These are phyloP conservation scores for Fusarium incarnatum DNA, from an alignment of 2,329 filamentous ascomycete species.

Conservation along the genomic window DNA sequence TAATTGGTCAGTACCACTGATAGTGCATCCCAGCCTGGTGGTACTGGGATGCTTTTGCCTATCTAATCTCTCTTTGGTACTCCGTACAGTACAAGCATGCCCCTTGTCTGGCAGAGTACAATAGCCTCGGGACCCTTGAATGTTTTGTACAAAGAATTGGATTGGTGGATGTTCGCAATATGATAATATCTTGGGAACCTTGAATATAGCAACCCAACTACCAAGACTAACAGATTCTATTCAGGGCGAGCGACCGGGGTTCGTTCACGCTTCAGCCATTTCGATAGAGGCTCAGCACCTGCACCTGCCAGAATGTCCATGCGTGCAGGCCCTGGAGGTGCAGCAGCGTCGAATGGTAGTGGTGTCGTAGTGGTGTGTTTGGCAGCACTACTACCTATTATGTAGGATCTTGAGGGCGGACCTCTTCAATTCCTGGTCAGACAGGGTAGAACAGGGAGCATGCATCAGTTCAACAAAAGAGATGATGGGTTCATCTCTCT, in stretches of 20 bases:
- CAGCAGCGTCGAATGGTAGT: slow-evolving; percentile 43
- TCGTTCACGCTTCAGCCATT: slow-evolving; percentile 30
- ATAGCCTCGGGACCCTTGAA: slow-evolving; percentile 14
- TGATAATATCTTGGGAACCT: slow-evolving; percentile 29
- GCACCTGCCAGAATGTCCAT: slow-evolving; percentile 22
- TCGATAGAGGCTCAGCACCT: slow-evolving; percentile 12
- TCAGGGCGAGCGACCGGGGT: slow-evolving; percentile 37
- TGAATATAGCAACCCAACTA: slow-evolving; percentile 26
- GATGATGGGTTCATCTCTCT: slow-evolving; percentile 30
- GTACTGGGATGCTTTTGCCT: slow-evolving; percentile 31
- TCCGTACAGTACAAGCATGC: slow-evolving; percentile 22
- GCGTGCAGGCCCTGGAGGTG: slow-evolving; percentile 17
- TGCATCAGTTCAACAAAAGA: slow-evolving; percentile 31
- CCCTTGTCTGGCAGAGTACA: slow-evolving; percentile 24
- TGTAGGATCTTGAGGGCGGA: slow-evolving; percentile 18
- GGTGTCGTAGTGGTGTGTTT: slow-evolving; percentile 48
- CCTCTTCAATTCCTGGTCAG: slow-evolving; percentile 32
- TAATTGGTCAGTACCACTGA: slow-evolving; percentile 29
- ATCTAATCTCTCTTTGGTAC: slow-evolving; percentile 34
- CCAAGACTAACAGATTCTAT: slow-evolving; percentile 25
- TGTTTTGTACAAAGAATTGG: slow-evolving; percentile 19
- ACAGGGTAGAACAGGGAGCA: slow-evolving; percentile 28
- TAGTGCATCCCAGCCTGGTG: slow-evolving; percentile 38
- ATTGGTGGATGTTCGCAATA: slow-evolving; percentile 38
- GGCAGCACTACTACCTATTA: background rate